Evolutionary conservation across 83 land plant genomes (phyloP).

Genomic region (Thuja plicata): DNA sequence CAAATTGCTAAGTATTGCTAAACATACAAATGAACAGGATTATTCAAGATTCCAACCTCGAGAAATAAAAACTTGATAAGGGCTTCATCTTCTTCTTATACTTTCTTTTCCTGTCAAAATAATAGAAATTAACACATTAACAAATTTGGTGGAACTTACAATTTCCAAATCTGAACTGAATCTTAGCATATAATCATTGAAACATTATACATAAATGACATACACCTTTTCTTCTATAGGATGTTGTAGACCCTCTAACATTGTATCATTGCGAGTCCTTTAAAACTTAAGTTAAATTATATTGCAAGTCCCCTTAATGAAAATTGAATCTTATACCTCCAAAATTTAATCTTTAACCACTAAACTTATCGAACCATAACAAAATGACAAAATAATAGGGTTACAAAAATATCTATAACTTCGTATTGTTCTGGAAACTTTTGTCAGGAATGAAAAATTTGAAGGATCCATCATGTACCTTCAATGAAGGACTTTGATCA

Average conservation of each 20-base stretch:
- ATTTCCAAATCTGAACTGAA: neutral
- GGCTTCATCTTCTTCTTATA: conserved; percentile 87
- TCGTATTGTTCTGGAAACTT: neutral
- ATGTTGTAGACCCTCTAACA: conserved; percentile 72
- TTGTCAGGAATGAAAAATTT: neutral
- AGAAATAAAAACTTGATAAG: conserved; percentile 66
- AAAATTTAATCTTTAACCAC: neutral
- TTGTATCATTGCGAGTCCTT: conserved; percentile 23
- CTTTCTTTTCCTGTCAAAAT: conserved; percentile 60
- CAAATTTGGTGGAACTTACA: neutral
- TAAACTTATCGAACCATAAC: neutral
- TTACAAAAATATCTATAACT: neutral
- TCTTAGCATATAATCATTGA: neutral
- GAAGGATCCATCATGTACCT: neutral
- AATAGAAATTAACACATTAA: neutral
- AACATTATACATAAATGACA: neutral
- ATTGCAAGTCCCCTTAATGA: neutral
- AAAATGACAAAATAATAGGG: neutral
- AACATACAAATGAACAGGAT: neutral
- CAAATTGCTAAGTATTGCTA: neutral
- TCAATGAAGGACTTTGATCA: neutral
- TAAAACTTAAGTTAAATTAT: neutral
- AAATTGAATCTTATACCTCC: neutral
- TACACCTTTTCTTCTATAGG: conserved; percentile 61
- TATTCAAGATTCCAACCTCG: conserved; percentile 34